Percentiles rank a stretch among this genome's conserved stretches.
Conservation (phyloP, 768 basidiomycete genomes). For the Hygrophorus russula region DNA sequence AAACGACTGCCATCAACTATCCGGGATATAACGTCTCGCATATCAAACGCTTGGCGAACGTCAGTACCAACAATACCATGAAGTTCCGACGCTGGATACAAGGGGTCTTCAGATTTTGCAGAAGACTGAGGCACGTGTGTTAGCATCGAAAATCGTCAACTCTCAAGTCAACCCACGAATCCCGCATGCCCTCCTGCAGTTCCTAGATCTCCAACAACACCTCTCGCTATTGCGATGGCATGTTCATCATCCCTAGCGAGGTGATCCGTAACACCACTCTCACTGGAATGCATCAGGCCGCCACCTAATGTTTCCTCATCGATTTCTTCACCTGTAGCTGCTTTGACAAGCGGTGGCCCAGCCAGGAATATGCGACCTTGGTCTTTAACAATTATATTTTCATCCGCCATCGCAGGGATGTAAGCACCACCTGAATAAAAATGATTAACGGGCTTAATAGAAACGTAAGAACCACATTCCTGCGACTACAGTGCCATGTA, state of each 20-base stretch:
- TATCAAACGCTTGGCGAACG: constrained; percentile 80
- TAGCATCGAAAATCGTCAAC: not conserved
- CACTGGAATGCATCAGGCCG: constrained; percentile 83
- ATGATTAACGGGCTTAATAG: not conserved
- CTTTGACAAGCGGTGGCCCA: constrained; percentile 89
- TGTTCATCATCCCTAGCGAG: constrained; percentile 80
- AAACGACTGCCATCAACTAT: constrained; percentile 88
- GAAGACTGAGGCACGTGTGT: constrained; percentile 33
- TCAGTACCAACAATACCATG: constrained; percentile 91
- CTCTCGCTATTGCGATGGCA: constrained; percentile 70
- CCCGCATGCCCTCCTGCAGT: constrained; percentile 38
- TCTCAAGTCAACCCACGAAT: constrained; percentile 27
- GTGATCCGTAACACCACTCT: constrained; percentile 87
- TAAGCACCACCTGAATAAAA: constrained; percentile 64
- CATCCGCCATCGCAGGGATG: constrained; percentile 94
- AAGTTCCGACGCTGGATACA: constrained; percentile 73
- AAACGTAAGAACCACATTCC: constrained; percentile 25
- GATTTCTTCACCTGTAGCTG: constrained; percentile 87
- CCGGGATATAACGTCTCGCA: constrained; percentile 88
- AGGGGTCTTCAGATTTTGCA: constrained; percentile 52
- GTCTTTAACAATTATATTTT: constrained; percentile 82
- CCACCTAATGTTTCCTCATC: constrained; percentile 90
- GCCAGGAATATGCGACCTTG: constrained; percentile 93
- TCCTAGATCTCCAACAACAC: constrained; percentile 71
- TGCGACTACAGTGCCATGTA: constrained; percentile 92